Evolutionary conservation across 208 protist species (phyloP), one percentile per base, ranked within the genome.

Genomic region (Leishmania lainsoni): DNA sequence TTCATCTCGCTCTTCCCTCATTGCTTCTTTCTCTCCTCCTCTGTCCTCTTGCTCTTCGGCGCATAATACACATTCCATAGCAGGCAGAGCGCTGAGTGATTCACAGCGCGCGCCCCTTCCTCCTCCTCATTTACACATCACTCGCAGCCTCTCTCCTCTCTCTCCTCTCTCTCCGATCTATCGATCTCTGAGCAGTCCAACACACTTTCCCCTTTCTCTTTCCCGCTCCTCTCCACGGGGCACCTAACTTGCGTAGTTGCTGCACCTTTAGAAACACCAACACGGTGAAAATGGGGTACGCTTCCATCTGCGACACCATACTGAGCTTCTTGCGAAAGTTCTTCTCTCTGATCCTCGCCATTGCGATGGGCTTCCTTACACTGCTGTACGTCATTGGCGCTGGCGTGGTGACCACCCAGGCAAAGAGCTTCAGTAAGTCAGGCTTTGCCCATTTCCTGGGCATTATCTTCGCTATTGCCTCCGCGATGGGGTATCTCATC

Each of bases 401-500:
- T 22, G 90, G 86, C 45, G 73, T 83, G 63, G 76, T 94, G 58
- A 89, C 95, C 75, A 89, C 85, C 3, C 35, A 76, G 14, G 86
- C 90, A 35, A 82, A 89, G 48, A 94, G 85, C 81, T 90, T 95
- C 75, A 76, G 75, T 29, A 88, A 89, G 48, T 76, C 81, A 22
- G 91, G 91, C 39, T 94, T 97, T 80, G 89, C 91, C 9, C 90
- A 97, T 77, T 94, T 97, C 75, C 78, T 97, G 29, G 91, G 85
- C 45, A 91, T 96, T 69, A 51, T 95, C 39, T 88, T 93, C 32
- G 73, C 91, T 16, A 87, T 92, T 35, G 65, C 91, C 51, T 86
- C 90, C 1, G 86, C 83, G 16, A 80, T 94, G 63, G 77, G 85
- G 51, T 97, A 97, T 84, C 83, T 93, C 35, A 83, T 85, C 10